Evolutionary conservation across 2,329 filamentous ascomycete genomes (phyloP).

Genomic region (Fusarium oxysporum): DNA sequence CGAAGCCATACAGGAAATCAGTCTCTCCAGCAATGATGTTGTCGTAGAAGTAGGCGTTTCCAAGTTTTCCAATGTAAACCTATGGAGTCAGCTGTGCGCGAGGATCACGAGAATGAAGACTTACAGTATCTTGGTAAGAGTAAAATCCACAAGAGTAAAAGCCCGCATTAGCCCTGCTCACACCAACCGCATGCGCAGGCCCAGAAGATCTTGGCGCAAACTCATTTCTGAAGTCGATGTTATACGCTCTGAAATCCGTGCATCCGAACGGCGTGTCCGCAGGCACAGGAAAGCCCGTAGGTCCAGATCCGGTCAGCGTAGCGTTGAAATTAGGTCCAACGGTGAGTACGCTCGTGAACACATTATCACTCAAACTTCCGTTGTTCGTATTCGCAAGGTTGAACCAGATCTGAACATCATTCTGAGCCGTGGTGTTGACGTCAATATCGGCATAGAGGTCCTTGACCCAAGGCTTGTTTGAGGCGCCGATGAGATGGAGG

Average conservation of each 20-base stretch:
- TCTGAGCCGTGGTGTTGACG: constrained; percentile 53
- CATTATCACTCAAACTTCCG: constrained; percentile 65
- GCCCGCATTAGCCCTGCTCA: constrained; percentile 72
- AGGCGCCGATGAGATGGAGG: constrained; percentile 70
- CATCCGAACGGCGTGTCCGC: constrained; percentile 72
- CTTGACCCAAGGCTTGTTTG: constrained; percentile 54
- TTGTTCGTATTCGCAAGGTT: constrained; percentile 62
- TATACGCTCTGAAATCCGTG: constrained; percentile 72
- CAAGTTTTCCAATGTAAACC: constrained; percentile 74
- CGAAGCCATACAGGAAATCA: constrained; percentile 77
- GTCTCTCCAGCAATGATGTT: constrained; percentile 72
- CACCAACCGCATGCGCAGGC: constrained; percentile 69
- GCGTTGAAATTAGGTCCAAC: constrained; percentile 73
- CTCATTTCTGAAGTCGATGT: constrained; percentile 73
- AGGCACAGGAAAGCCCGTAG: constrained; percentile 71
- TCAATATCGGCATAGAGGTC: constrained; percentile 55
- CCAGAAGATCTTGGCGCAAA: constrained; percentile 63
- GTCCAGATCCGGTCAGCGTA: constrained; percentile 69
- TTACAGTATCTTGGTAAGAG: constrained; percentile 74
- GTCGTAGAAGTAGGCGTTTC: constrained; percentile 73
- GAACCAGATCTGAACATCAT: constrained; percentile 69
- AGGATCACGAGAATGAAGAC: constrained; percentile 8
- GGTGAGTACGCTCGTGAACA: constrained; percentile 70
- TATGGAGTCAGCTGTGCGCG: constrained; percentile 27
- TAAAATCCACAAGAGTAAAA: constrained; percentile 76